Conservation (phyloP, 176 grass and related monocot species). For the Aegilops longissima region DNA sequence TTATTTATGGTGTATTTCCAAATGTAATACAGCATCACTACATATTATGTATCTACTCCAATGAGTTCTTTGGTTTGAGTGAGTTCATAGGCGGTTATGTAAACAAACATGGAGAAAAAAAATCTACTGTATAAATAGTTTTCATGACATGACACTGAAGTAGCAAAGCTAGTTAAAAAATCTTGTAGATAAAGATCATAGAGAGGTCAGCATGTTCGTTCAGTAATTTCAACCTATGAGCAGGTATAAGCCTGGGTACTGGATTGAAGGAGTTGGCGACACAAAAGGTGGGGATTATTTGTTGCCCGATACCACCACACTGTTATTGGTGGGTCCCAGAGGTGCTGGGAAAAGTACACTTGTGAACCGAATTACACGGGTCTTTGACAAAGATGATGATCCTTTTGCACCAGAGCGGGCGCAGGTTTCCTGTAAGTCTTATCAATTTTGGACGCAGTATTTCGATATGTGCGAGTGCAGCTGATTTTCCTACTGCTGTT, state of each 20-base stretch:
- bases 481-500: constrained; percentile 22
- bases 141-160: neutral
- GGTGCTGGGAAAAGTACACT: constrained; percentile 80
- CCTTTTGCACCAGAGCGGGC: constrained; percentile 38
- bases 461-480: constrained; percentile 3
- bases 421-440: constrained; percentile 54
- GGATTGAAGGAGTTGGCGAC: constrained; percentile 47
- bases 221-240: neutral
- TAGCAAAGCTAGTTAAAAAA: neutral
- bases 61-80: neutral
- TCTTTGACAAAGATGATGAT: constrained; percentile 63
- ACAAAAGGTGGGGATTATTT: constrained; percentile 48
- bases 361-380: constrained; percentile 58
- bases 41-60: neutral
- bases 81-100: neutral
- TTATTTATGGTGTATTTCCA: neutral
- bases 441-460: neutral
- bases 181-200: neutral
- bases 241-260: constrained; percentile 77
- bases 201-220: neutral
- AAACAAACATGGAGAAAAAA: neutral
- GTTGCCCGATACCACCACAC: constrained; percentile 60
- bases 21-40: neutral
- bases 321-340: constrained; percentile 76
- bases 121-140: neutral